phyloP scores from a whole-genome alignment of 495 filamentous ascomycete genomes.

The Lasiosphaeria ovina region DNA sequence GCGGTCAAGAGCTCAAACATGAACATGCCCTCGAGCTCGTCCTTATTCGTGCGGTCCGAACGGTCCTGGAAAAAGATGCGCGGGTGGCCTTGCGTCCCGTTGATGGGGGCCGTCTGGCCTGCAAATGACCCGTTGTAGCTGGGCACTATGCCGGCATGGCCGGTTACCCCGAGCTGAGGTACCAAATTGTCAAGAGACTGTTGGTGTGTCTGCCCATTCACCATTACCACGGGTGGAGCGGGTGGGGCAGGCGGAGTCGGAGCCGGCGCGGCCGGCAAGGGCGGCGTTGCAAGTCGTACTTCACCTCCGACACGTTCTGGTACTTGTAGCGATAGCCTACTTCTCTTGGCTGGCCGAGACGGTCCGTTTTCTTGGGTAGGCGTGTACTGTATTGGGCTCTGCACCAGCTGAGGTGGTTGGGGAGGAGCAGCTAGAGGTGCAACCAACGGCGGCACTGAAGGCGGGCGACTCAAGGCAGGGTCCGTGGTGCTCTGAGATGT shows the following conservation, averaged over 20 bases:
- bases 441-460: background rate
- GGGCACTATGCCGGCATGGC: background rate
- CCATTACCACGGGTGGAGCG: slow-evolving; percentile 49
- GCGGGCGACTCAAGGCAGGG: slow-evolving; percentile 18
- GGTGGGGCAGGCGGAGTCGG: slow-evolving; percentile 14
- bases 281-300: slow-evolving; percentile 76
- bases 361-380: slow-evolving; percentile 21
- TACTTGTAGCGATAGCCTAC: slow-evolving; percentile 74
- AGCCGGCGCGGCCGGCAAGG: slow-evolving; percentile 28
- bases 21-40: slow-evolving; percentile 47
- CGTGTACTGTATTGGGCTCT: slow-evolving; percentile 26
- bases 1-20: slow-evolving; percentile 40
- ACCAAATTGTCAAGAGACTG: slow-evolving; percentile 12
- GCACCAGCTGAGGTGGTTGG: slow-evolving; percentile 2
- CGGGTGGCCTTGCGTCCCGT: background rate
- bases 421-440: slow-evolving; percentile 16
- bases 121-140: background rate
- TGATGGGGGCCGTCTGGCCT: background rate
- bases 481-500: slow-evolving; percentile 34
- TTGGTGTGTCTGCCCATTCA: slow-evolving; percentile 57
- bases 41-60: slow-evolving; percentile 46
- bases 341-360: slow-evolving; percentile 43
- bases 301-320: slow-evolving; percentile 70
- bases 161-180: background rate
- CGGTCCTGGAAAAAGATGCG: slow-evolving; percentile 26